Conservation (phyloP, 2,329 filamentous ascomycete genomes). For the Penicillium sp. region DNA sequence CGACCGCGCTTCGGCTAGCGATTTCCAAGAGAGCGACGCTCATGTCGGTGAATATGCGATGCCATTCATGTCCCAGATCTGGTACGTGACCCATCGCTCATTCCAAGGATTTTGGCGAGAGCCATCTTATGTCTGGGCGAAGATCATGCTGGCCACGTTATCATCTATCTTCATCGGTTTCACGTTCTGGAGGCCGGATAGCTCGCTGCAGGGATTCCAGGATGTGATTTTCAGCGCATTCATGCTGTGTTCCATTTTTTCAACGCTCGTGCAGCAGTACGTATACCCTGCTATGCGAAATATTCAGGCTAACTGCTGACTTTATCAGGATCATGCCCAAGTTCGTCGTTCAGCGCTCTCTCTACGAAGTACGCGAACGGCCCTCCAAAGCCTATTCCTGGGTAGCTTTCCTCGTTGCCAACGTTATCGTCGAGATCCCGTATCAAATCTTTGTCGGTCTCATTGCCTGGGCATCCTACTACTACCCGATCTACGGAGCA, state of each 20-base stretch:
- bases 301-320: background rate
- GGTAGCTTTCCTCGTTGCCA: slow-evolving; percentile 80
- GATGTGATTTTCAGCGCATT: slow-evolving; percentile 87
- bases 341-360: slow-evolving; percentile 74
- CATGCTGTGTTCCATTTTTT: slow-evolving; percentile 63
- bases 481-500: slow-evolving; percentile 70
- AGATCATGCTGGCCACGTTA: slow-evolving; percentile 64
- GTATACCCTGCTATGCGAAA: slow-evolving; percentile 46
- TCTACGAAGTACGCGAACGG: slow-evolving; percentile 82
- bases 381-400: slow-evolving; percentile 82
- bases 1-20: slow-evolving; percentile 39
- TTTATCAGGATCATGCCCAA: slow-evolving; percentile 63
- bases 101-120: slow-evolving; percentile 90
- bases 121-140: slow-evolving; percentile 82
- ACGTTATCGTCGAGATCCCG: slow-evolving; percentile 80
- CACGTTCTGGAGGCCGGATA: slow-evolving; percentile 70
- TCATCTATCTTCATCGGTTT: slow-evolving; percentile 74
- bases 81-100: slow-evolving; percentile 66
- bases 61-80: slow-evolving; percentile 65
- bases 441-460: slow-evolving; percentile 74
- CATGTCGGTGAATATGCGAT: slow-evolving; percentile 72
- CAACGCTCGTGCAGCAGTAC: slow-evolving; percentile 53
- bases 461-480: slow-evolving; percentile 79
- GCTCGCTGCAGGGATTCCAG: slow-evolving; percentile 73
- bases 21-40: slow-evolving; percentile 48